Conservation (phyloP, 345 rosid species). For the Aquilaria malaccensis region DNA sequence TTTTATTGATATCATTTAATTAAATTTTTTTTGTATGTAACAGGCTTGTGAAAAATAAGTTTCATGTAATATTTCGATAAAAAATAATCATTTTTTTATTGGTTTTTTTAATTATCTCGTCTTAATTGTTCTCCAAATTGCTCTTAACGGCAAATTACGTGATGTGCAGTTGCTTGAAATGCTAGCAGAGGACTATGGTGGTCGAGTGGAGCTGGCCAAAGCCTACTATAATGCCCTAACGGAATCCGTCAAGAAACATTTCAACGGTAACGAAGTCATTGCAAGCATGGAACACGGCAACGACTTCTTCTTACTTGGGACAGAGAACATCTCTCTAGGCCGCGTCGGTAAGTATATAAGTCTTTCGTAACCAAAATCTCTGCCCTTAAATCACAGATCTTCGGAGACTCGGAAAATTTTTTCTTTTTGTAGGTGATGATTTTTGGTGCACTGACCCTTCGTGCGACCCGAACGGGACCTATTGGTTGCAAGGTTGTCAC, state of each 20-base stretch:
- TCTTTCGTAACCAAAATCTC: not conserved
- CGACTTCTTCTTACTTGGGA: constrained; percentile 93
- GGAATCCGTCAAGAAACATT: constrained; percentile 67
- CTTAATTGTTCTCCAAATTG: too few species aligned
- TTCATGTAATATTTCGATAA: too few species aligned
- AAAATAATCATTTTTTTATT: too few species aligned
- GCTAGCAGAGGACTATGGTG: constrained; percentile 74
- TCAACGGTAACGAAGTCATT: constrained; percentile 80
- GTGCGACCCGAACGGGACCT: constrained; percentile 79
- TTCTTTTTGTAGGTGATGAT: constrained; percentile 27
- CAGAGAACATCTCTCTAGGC: constrained; percentile 77
- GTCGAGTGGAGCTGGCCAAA: constrained; percentile 81
- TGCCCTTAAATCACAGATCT: not conserved
- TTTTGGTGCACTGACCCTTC: constrained; percentile 96
- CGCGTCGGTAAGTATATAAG: constrained; percentile 61
- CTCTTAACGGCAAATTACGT: too few species aligned
- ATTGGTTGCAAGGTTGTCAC: constrained; percentile 96
- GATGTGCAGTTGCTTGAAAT: constrained; percentile 60
- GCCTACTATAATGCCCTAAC: constrained; percentile 71
- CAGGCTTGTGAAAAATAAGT: too few species aligned
- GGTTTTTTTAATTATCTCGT: too few species aligned
- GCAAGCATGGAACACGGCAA: constrained; percentile 96
- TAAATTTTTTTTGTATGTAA: not conserved
- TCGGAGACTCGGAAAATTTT: too few species aligned
- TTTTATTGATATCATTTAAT: too few species aligned